A percentile compares a stretch with the other conserved stretches of the same genome.
Conservation (phyloP, 176 grass and related monocot genomes). For the Oryza glaberrima region DNA sequence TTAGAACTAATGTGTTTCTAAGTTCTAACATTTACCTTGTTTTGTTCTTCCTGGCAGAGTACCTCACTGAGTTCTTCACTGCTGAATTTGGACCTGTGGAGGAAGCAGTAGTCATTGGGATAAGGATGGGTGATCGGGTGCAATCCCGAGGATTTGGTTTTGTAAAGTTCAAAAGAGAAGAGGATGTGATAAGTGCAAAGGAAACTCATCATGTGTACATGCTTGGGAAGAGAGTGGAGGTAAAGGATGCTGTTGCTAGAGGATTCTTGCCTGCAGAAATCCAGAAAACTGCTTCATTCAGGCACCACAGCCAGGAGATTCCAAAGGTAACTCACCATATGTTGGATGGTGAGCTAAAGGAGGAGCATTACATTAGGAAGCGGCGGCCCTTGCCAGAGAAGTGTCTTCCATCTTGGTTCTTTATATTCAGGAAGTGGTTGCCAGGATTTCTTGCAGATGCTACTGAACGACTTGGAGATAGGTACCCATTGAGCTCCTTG, state of each 20-base stretch:
- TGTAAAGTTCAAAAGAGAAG: constrained; percentile 59
- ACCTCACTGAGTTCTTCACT: constrained; percentile 55
- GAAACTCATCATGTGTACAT: constrained; percentile 68
- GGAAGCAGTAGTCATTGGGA: constrained; percentile 60
- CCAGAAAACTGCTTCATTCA: constrained; percentile 25
- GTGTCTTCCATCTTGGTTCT: constrained; percentile 67
- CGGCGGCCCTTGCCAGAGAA: constrained; percentile 51
- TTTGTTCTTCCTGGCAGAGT: constrained; percentile 34
- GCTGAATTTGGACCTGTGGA: constrained; percentile 65
- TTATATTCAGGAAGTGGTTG: constrained; percentile 66
- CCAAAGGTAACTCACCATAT: constrained; percentile 21
- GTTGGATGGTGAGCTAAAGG: constrained; percentile 45
- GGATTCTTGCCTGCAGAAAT: constrained; percentile 44
- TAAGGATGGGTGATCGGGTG: constrained; percentile 37
- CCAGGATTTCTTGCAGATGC: constrained; percentile 58
- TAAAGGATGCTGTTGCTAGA: constrained; percentile 68
- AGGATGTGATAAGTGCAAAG: constrained; percentile 55
- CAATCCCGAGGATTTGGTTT: constrained; percentile 72
- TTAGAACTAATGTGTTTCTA: not conserved
- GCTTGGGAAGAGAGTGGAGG: constrained; percentile 66
- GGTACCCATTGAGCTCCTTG: constrained; percentile 65
- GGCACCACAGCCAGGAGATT: constrained; percentile 28
- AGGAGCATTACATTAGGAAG: constrained; percentile 36
- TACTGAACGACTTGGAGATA: constrained; percentile 39
- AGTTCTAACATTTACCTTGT: constrained; percentile 24